Evolutionary conservation across 345 rosid genomes (phyloP).

Genomic region (Murraya paniculata): DNA sequence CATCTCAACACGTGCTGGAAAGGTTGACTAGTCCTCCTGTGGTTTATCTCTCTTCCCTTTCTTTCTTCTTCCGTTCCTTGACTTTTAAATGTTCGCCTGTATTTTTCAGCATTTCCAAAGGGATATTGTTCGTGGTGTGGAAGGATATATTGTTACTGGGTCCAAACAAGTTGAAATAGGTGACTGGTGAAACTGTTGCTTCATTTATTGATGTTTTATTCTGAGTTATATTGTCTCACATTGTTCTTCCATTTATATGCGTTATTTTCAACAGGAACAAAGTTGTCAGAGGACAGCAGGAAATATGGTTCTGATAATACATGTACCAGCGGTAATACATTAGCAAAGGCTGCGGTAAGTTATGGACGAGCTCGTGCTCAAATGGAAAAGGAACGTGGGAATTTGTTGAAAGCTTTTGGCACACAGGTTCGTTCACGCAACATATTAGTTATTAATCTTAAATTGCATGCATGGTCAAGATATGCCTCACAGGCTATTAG

Average conservation of each 20-base stretch:
- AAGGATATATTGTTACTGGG: constrained; percentile 82
- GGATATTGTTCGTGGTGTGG: constrained; percentile 89
- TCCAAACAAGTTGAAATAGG: constrained; percentile 95
- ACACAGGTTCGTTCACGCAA: constrained; percentile 64
- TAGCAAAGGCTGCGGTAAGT: constrained; percentile 68
- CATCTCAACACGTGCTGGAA: constrained; percentile 83
- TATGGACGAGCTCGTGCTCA: constrained; percentile 71
- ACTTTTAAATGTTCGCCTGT: constrained; percentile 9
- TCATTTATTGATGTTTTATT: background rate
- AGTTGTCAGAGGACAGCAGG: constrained; percentile 79
- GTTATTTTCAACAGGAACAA: constrained; percentile 55
- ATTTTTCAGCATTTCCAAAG: constrained; percentile 81
- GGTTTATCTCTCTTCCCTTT: background rate
- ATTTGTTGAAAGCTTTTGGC: constrained; percentile 76
- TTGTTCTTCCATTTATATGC: constrained; percentile 1
- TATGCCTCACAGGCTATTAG: background rate
- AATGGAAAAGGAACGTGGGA: constrained; percentile 86
- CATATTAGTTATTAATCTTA: background rate
- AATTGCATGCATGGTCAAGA: background rate
- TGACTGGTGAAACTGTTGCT: constrained; percentile 22
- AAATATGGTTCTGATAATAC: constrained; percentile 86
- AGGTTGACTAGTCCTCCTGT: constrained; percentile 45
- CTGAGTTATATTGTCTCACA: background rate
- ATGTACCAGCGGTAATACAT: constrained; percentile 78
- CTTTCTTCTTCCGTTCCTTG: background rate